These are phyloP conservation scores for Scedosporium aurantiacum DNA, from an alignment of 2,329 filamentous ascomycete genomes.

Conservation along the genomic window DNA sequence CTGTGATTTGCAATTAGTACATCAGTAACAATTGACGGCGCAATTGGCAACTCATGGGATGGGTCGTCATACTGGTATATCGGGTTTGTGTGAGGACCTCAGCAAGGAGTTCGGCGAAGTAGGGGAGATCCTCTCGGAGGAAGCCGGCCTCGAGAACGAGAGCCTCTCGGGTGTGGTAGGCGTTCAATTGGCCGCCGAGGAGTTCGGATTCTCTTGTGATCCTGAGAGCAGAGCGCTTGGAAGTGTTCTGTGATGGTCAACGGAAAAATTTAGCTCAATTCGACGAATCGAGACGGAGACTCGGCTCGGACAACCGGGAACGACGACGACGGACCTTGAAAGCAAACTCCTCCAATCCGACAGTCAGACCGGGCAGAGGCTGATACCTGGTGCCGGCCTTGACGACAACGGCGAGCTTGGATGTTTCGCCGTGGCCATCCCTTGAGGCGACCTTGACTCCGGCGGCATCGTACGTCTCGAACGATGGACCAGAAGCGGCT, in stretches of 20 bases:
- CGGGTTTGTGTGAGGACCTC: slow-evolving; percentile 85
- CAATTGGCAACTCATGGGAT: slow-evolving; percentile 3
- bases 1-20: slow-evolving; percentile 33
- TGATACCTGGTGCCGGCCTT: slow-evolving; percentile 94
- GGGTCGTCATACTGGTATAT: slow-evolving; percentile 53
- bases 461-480: slow-evolving; percentile 74
- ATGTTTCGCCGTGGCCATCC: slow-evolving; percentile 79
- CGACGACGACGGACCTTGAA: slow-evolving; percentile 65
- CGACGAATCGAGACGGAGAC: background rate
- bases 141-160: slow-evolving; percentile 90
- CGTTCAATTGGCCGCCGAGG: slow-evolving; percentile 76
- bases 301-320: slow-evolving; percentile 1
- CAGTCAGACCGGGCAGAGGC: slow-evolving; percentile 76
- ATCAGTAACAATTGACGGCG: background rate
- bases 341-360: slow-evolving; percentile 87
- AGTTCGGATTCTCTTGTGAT: slow-evolving; percentile 94
- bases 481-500: slow-evolving; percentile 58
- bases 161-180: slow-evolving; percentile 88
- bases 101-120: slow-evolving; percentile 90
- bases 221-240: slow-evolving; percentile 77
- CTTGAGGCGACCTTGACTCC: slow-evolving; percentile 89
- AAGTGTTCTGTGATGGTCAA: slow-evolving; percentile 55
- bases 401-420: slow-evolving; percentile 80
- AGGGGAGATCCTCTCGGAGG: slow-evolving; percentile 88
- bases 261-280: slow-evolving; percentile 35